Evolutionary conservation across 2,329 filamentous ascomycete genomes (phyloP), one percentile per base, ranked within the genome.

Genomic region (Aspergillus oerlinghausenensis): DNA sequence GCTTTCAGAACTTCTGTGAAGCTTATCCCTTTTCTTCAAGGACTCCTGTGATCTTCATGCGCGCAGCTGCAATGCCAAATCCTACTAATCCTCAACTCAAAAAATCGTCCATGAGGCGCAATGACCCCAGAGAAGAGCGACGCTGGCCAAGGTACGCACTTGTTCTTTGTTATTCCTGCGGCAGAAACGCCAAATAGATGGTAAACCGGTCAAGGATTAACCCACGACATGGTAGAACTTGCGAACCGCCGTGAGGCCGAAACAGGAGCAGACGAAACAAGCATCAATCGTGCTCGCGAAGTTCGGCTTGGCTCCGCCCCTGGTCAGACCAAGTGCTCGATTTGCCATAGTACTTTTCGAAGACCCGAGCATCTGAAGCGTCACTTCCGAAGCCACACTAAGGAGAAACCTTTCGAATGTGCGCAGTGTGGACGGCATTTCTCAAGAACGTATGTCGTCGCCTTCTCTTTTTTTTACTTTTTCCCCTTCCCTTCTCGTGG

Each of bases 281-380:
- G 52, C 43, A 54, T 53, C 50, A 51, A 50, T 45, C 49, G 55
- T 49, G 56, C 60, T 32, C 57, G 52, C 38, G 58, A 63, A 43
- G 42, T 43, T 14, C 59, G 58, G 29, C 54, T 55, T 25, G 55
- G 40, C 55, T 59, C 53, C 19, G 55, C 59, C 35, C 35, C 61
- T 10, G 63, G 66, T 6, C 65, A 67, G 52, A 63, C 68, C 9
- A 65, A 67, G 61, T 75, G 72, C 54, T 65, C 67, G 1, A 64
- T 73, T 32, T 77, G 74, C 56, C 63, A 69, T 53, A 74, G 67
- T 50, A 71, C 65, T 11, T 77, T 77, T 54, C 64, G 70, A 55
- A 67, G 74, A 58, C 72, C 71, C 7, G 74, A 77, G 57, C 74
- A 76, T 61, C 58, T 77, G 42, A 77, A 74, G 61, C 72, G 74